phyloP scores from a whole-genome alignment of 169 alveolate genomes.

The Eimeria praecox region DNA sequence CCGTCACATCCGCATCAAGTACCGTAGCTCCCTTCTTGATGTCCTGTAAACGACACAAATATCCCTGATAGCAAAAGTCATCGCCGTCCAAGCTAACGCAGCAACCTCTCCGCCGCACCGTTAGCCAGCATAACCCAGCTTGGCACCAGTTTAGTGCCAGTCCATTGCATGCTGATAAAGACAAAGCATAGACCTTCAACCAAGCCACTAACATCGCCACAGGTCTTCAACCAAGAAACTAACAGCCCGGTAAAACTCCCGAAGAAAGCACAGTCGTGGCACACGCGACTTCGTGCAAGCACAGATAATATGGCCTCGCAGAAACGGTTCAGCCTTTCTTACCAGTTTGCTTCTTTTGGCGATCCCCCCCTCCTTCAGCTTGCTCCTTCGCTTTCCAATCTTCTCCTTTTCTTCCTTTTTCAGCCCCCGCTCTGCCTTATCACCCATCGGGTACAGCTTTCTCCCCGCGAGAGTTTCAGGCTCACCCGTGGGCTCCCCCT shows the following conservation, averaged over 20 bases:
- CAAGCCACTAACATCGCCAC: background rate
- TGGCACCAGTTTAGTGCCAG: background rate
- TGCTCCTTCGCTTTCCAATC: constrained; percentile 77
- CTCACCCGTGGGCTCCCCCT: constrained; percentile 97
- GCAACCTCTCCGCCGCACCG: background rate
- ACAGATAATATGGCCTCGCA: background rate
- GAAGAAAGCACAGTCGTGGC: background rate
- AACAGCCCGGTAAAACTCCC: background rate
- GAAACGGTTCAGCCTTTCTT: background rate
- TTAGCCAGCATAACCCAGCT: background rate
- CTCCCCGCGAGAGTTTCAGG: constrained; percentile 97
- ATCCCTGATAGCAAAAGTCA: background rate
- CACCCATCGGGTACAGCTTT: constrained; percentile 96
- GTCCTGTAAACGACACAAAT: constrained; percentile 80
- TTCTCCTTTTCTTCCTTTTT: constrained; percentile 83
- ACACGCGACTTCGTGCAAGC: background rate
- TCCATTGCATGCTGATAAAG: background rate
- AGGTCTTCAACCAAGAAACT: background rate
- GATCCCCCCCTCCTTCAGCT: constrained; percentile 84
- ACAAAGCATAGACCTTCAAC: background rate
- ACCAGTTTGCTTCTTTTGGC: constrained; percentile 58
- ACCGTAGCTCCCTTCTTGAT: constrained; percentile 91
- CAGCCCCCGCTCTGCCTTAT: constrained; percentile 89
- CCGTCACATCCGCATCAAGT: constrained; percentile 91
- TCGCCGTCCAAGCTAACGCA: background rate